These are phyloP conservation scores for Yamagishiella unicocca DNA, from an alignment of 139 green algal genomes.

Conservation along the genomic window DNA sequence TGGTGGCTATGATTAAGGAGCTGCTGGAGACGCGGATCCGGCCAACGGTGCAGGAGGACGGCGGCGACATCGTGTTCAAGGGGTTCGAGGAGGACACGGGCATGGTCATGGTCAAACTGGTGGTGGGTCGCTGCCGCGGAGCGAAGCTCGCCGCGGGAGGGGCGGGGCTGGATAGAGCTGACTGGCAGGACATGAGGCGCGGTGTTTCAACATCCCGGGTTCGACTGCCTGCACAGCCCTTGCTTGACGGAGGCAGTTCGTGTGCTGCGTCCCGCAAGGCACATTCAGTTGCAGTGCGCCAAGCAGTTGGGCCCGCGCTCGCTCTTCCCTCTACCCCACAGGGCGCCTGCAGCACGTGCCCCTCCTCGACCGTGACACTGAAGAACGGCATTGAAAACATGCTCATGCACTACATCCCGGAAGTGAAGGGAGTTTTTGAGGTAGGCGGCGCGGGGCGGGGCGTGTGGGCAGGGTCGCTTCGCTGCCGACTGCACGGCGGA, in stretches of 20 bases:
- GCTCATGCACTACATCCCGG: slow-evolving; percentile 97
- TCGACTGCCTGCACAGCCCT: no score
- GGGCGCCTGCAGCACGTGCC: slow-evolving; percentile 94
- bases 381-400: slow-evolving; percentile 99
- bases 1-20: slow-evolving; percentile 99
- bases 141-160: no score
- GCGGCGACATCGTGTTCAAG: slow-evolving; percentile 96
- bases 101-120: slow-evolving; percentile 94
- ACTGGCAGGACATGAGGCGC: no score
- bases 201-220: no score
- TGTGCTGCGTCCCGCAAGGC: no score
- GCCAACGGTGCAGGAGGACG: slow-evolving; percentile 95
- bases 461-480: no score
- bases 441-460: slow-evolving; percentile 52
- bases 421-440: slow-evolving; percentile 81
- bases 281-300: no score
- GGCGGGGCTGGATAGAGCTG: no score
- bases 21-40: slow-evolving; percentile 98
- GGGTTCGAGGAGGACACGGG: slow-evolving; percentile 91
- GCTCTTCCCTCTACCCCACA: slow-evolving; percentile 41
- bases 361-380: slow-evolving; percentile 94
- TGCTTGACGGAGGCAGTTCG: no score
- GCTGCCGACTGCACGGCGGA: no score
- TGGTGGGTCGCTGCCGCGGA: slow-evolving; percentile 57
- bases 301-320: no score